phyloP scores from a whole-genome alignment of 768 basidiomycete genomes.

The Boletus tomentosulus region DNA sequence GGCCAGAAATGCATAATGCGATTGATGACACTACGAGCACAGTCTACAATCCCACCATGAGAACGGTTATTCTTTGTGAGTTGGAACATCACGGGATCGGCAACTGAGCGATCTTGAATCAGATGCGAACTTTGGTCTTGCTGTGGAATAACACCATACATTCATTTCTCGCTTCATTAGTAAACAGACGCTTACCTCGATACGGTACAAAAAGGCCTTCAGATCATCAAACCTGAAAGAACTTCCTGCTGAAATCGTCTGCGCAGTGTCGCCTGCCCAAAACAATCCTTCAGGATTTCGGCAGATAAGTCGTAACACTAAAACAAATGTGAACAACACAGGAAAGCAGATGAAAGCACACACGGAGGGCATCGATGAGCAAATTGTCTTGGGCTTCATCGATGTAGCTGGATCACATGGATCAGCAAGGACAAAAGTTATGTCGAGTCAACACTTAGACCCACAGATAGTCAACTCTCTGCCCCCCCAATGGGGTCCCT shows the following conservation, averaged over 20 bases:
- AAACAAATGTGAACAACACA: no score
- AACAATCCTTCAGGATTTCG: no score
- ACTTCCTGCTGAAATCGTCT: no score
- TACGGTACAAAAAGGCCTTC: no score
- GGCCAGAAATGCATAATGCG: conserved; percentile 61
- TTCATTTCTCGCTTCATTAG: no score
- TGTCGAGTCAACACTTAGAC: conserved; percentile 18
- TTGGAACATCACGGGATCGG: conserved; percentile 15
- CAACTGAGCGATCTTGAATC: conserved; percentile 13
- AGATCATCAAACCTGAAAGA: no score
- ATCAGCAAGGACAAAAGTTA: not conserved
- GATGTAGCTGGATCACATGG: conserved; percentile 43
- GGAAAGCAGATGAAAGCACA: conserved; percentile 8
- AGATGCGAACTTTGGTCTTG: conserved; percentile 13
- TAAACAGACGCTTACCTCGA: no score
- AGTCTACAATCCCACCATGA: conserved; percentile 26
- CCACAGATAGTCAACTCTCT: conserved; percentile 54
- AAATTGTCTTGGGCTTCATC: conserved; percentile 75
- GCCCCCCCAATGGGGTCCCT: conserved; percentile 32
- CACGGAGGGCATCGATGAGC: conserved; percentile 59
- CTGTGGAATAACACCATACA: conserved; percentile 10
- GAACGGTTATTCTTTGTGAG: no score
- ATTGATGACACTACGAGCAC: conserved; percentile 60
- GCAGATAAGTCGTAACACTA: no score
- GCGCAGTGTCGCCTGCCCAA: no score